Base-by-base conservation (phyloP, 2,329 filamentous ascomycete genomes). In the Phialocephala subalpina region DNA sequence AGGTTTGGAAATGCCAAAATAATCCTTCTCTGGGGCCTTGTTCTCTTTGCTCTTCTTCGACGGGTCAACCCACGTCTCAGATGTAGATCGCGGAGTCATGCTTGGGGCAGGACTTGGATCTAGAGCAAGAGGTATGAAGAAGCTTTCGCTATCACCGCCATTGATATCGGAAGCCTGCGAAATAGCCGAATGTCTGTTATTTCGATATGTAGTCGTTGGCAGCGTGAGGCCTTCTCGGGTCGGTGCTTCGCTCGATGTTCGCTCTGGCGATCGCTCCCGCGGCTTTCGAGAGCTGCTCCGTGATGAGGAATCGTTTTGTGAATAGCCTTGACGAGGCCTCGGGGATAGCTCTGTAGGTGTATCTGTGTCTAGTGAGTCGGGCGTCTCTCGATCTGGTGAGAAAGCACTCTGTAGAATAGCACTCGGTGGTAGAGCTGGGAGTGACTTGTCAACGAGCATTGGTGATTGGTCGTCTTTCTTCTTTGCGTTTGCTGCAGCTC, bases 361-460 rank as follows among this genome's bases (percentile, higher is more conserved):
- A 67, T 91, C 89, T 36, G 86, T 87, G 69, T 92, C 86, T 58
- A 85, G 80, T 55, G 90, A 78, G 78, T 84, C 79, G 80, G 82
- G 87, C 12, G 85, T 85, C 59, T 89, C 86, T 42, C 80, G 75
- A 18, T 53, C 82, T 7, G 82, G 81, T 3, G 82, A 86, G 74
- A 90, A 92, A 3, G 86, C 83, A 69, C 85, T 87, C 47, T 86
- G 84, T 40, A 87, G 83, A 36, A 88, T 83, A 35, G 90, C 91
- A 72, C 88, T 93, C 6, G 92, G 92, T 35, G 95, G 96, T 27
- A 98, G 84, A 29, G 96, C 96, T 22, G 96, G 96, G 40, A 99
- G 82, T 7, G 94, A 97, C 78, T 98, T 98, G 77, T 99, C 95
- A 45, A 92, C 87, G 68, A 93, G 89, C 82, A 90, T 87, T 22